Base-by-base conservation (phyloP, 2,329 filamentous ascomycete species). In the Aspergillus pseudoviridinutans region DNA sequence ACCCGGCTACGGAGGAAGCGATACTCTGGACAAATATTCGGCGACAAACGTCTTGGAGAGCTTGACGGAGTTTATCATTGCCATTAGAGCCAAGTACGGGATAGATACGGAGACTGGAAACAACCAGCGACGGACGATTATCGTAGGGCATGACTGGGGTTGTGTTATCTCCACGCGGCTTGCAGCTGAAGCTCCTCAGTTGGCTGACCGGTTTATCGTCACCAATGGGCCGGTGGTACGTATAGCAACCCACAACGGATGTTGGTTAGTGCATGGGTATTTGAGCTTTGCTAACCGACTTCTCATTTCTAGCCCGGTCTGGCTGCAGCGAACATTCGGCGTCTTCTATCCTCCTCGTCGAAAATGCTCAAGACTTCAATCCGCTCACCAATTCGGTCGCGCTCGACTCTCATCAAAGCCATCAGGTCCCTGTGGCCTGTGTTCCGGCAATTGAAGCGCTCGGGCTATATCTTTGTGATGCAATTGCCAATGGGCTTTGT, bases 1-100 rank as follows among this genome's bases (percentile, higher is more conserved):
- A 6, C 84, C 84, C 20, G 83, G 84, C 1, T 85, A 81, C 60
- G 84, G 84, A 38, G 84, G 84, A 9, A 84, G 79, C 56, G 82
- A 84, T 60, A 75, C 75, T 51, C 68, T 85, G 56, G 66, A 75
- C 1, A 66, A 72, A 50, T 85, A 85, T 62, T 74, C 76, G 2
- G 73, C 82, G 1, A 77, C 81, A 12, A 72, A 78, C 44, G 74
- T 85, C 8, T 70, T 85, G 49, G 83, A 85, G 63, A 72, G 76
- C 7, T 64, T 86, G 56, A 75, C 79, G 0, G 80, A 82, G 55
- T 83, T 84, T 59, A 77, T 86, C 35, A 64, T 83, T 8, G 72
- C 74, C 0, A 76, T 85, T 62, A 76, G 82, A 59, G 68, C 74
- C 29, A 72, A 73, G 50, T 84, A 82, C 61, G 73, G 72, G 0